Percentiles rank a stretch among this genome's conserved stretches.
Conservation (phyloP, 2,329 filamentous ascomycete genomes). For the Sclerotinia subarctica region DNA sequence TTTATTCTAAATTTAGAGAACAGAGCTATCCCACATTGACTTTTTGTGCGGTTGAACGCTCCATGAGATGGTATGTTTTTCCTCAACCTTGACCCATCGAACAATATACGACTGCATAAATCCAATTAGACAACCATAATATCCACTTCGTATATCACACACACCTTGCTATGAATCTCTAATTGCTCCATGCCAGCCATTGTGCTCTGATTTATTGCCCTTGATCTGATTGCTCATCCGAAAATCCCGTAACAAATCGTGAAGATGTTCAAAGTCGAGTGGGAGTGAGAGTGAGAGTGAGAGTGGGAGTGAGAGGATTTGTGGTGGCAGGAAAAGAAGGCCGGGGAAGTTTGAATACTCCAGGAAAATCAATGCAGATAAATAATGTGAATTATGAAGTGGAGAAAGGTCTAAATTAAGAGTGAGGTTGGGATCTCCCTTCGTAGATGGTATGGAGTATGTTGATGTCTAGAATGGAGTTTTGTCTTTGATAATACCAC, state of each 20-base stretch:
- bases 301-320: not conserved
- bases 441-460: not conserved
- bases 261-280: not conserved
- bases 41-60: conserved; percentile 97
- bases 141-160: conserved; percentile 26
- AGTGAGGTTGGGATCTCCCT: conserved; percentile 1
- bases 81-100: conserved; percentile 90
- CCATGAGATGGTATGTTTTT: conserved; percentile 93
- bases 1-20: not conserved
- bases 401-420: not conserved
- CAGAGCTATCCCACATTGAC: conserved; percentile 62
- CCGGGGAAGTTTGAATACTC: not conserved
- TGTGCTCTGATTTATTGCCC: conserved; percentile 58
- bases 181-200: conserved; percentile 97
- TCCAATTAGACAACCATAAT: conserved; percentile 22
- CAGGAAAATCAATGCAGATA: conserved; percentile 1
- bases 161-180: conserved; percentile 95
- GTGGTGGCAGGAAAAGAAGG: not conserved
- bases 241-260: not conserved
- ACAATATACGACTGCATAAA: conserved; percentile 83
- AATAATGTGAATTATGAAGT: not conserved
- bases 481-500: conserved; percentile 4
- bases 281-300: not conserved
- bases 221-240: not conserved
- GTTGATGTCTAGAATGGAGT: not conserved